Evolutionary conservation across 2,329 filamentous ascomycete species (phyloP), one percentile per base, ranked within the genome.

Genomic region (Elsinoe perseae): DNA sequence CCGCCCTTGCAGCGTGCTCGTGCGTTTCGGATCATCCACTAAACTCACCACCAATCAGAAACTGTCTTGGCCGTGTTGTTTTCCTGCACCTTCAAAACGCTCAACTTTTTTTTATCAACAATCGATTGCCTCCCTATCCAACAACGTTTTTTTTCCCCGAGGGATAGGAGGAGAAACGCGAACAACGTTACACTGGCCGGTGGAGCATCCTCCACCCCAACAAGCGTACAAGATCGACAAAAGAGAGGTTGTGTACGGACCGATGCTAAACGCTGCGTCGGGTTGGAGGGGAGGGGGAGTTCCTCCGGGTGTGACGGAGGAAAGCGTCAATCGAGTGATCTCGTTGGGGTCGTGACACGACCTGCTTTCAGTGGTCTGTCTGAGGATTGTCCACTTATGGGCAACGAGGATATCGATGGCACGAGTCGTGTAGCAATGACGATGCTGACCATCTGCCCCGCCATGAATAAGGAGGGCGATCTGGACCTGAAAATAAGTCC

Each of bases 1-100:
- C 48, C 48, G 48, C 48, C 48, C 48, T 52, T 52, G 48, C 48
- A 36, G 48, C 43, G 21, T 36, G 48, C 48, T 52, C 48, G 48
- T 52, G 48, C 48, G 48, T 52, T 52, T 52, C 48, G 48, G 32
- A 52, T 52, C 30, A 25, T 23, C 48, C 48, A 36, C 48, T 38
- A 52, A 50, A 30, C 28, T 38, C 20, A 38, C 48, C 46, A 52
- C 48, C 48, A 52, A 52, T 52, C 48, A 52, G 48, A 52, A 32
- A 34, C 28, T 52, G 28, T 34, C 48, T 52, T 52, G 48, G 48
- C 48, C 48, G 28, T 36, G 48, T 52, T 52, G 48, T 52, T 52
- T 52, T 52, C 25, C 48, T 52, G 48, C 48, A 52, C 48, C 48
- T 38, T 30, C 48, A 36, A 3, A 52, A 52, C 48, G 48, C 48